phyloP scores from a whole-genome alignment of 306 rosid genomes.

The Oxytropis ochrocephala region DNA sequence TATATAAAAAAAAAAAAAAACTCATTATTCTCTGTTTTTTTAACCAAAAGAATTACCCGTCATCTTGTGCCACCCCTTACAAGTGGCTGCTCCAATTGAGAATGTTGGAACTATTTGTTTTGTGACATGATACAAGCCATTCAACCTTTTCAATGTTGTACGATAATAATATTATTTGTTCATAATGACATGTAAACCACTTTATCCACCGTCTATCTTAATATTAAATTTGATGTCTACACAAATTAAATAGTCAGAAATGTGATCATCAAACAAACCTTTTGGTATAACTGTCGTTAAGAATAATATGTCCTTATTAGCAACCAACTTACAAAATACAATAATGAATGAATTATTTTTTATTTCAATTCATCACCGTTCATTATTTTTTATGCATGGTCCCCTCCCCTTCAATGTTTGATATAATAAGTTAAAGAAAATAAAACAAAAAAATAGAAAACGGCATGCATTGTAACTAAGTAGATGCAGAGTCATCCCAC shows the following conservation, averaged over 20 bases:
- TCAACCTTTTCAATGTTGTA: too few species aligned
- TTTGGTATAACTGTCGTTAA: neutral
- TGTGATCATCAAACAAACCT: neutral
- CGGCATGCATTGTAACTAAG: slow-evolving; percentile 9
- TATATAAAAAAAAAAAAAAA: neutral
- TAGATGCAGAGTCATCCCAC: slow-evolving; percentile 13
- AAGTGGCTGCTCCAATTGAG: slow-evolving; percentile 10
- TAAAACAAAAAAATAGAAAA: slow-evolving; percentile 14
- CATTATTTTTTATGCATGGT: slow-evolving; percentile 9
- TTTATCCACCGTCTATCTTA: slow-evolving; percentile 10
- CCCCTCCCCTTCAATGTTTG: neutral
- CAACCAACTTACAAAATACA: slow-evolving; percentile 5
- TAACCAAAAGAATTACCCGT: neutral
- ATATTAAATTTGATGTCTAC: neutral
- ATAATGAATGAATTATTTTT: slow-evolving; percentile 6
- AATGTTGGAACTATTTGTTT: neutral
- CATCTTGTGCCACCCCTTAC: neutral
- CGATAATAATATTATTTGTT: slow-evolving; percentile 2
- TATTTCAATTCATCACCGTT: slow-evolving; percentile 6
- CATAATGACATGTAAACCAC: slow-evolving; percentile 1
- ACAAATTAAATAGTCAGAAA: neutral
- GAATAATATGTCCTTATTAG: slow-evolving; percentile 1
- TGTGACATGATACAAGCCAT: neutral
- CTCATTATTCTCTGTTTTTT: too few species aligned
- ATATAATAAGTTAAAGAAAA: slow-evolving; percentile 1